These are phyloP conservation scores for Claviceps monticola DNA, from an alignment of 2,329 filamentous ascomycete species.

Conservation along the genomic window DNA sequence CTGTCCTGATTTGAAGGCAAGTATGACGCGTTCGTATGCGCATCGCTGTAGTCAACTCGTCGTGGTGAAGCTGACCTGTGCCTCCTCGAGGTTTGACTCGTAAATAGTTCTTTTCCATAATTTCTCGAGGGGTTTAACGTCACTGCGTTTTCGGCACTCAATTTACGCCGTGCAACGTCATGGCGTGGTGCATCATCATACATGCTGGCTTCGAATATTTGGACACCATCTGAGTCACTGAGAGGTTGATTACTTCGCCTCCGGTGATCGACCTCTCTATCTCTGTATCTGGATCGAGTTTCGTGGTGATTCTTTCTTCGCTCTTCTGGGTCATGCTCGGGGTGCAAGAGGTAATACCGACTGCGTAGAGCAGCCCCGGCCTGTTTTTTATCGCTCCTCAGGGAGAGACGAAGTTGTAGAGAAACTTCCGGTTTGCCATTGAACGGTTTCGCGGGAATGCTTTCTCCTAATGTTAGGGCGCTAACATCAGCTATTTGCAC, in stretches of 20 bases:
- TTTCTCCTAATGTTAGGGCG: constrained; percentile 45
- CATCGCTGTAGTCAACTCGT: constrained; percentile 29
- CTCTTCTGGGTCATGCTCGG: constrained; percentile 74
- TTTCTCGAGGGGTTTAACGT: constrained; percentile 24
- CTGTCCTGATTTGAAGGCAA: constrained; percentile 22
- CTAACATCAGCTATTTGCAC: constrained; percentile 39
- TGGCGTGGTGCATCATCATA: constrained; percentile 55
- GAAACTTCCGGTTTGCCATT: constrained; percentile 53
- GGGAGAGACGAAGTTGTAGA: constrained; percentile 60
- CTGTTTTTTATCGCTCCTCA: constrained; percentile 66
- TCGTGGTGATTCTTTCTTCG: constrained; percentile 43
- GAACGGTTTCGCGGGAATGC: constrained; percentile 55
- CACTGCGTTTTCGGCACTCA: constrained; percentile 14
- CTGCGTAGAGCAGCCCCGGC: constrained; percentile 67
- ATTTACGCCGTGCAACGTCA: constrained; percentile 13
- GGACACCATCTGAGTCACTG: constrained; percentile 32
- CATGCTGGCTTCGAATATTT: constrained; percentile 59
- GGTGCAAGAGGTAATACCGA: constrained; percentile 84
- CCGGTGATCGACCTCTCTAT: constrained; percentile 30
- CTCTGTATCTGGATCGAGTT: constrained; percentile 49
- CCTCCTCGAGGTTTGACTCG: constrained; percentile 22
- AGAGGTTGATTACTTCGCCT: constrained; percentile 19
- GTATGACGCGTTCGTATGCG: constrained; percentile 20
- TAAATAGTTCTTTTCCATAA: constrained; percentile 51
- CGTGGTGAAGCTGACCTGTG: constrained; percentile 40